Evolutionary conservation across 1,284 basidiomycete species (phyloP), one percentile per base, ranked within the genome.

Genomic region (Pascua sp.): DNA sequence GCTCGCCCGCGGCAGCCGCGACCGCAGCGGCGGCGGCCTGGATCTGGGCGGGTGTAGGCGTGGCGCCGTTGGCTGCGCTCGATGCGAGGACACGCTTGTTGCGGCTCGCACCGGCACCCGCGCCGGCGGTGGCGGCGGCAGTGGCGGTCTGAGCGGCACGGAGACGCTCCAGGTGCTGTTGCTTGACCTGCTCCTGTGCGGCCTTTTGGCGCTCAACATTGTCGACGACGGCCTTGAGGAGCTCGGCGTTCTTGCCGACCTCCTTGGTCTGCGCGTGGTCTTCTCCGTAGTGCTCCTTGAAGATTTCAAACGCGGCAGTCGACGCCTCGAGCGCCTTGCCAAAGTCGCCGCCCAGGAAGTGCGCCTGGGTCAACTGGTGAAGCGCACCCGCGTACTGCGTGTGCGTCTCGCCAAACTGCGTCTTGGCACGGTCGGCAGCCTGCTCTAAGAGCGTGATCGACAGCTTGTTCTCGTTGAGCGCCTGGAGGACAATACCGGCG

Each of bases 191-290:
- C 58, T 72, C 74, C 42, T 72, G 70, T 18, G 67, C 69, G 43
- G 64, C 62, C 59, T 72, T 75, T 44, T 73, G 70, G 55, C 64
- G 66, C 62, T 78, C 75, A 42, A 67, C 64, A 45, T 73, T 75
- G 49, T 76, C 75, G 39, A 77, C 65, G 1, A 77, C 75, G 5
- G 72, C 67, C 53, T 66, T 66, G 42, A 80, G 67, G 42, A 77
- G 63, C 59, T 78, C 71, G 45, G 78, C 75, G 58, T 80, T 80
- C 62, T 73, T 75, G 24, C 65, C 65, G 11, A 78, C 73, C 56
- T 81, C 80, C 57, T 75, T 76, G 11, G 78, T 73, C 55, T 78
- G 76, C 2, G 68, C 60, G 57, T 79, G 68, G 10, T 77, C 77
- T 52, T 71, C 72, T 36, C 75, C 77, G 45, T 78, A 68, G 37